Conservation (phyloP, 495 filamentous ascomycete genomes). For the Neurospora sp. region DNA sequence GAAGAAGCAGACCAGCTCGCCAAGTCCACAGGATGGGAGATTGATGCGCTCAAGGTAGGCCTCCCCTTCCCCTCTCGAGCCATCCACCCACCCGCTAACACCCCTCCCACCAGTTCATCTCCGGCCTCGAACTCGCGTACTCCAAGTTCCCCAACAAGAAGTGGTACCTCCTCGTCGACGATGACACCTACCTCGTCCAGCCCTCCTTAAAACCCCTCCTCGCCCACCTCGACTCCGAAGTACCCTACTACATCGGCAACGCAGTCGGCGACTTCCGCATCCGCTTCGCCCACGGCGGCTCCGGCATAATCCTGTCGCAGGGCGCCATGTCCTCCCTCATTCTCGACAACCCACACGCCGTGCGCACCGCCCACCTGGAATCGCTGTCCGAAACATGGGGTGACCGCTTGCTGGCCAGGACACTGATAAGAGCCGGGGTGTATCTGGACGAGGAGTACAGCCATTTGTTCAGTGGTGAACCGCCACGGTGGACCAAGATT, state of each 20-base stretch:
- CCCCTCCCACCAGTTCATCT: slow-evolving; percentile 25
- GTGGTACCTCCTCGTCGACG: slow-evolving; percentile 39
- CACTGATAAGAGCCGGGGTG: slow-evolving; percentile 28
- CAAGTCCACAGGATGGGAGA: slow-evolving; percentile 33
- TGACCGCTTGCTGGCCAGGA: slow-evolving; percentile 32
- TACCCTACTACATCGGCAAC: slow-evolving; percentile 39
- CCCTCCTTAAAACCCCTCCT: slow-evolving; percentile 29
- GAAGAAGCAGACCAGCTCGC: slow-evolving; percentile 24
- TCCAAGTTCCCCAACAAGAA: slow-evolving; percentile 32
- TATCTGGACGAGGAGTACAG: slow-evolving; percentile 35
- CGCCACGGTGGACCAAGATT: slow-evolving; percentile 30
- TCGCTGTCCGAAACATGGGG: slow-evolving; percentile 31
- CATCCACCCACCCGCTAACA: not conserved
- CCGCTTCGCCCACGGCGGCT: slow-evolving; percentile 40
- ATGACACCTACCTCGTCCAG: slow-evolving; percentile 38
- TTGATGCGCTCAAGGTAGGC: slow-evolving; percentile 38
- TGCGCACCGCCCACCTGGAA: slow-evolving; percentile 22
- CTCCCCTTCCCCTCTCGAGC: too few relatives aligned
- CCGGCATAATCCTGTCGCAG: slow-evolving; percentile 32
- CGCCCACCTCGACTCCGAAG: slow-evolving; percentile 25
- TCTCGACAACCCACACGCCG: slow-evolving; percentile 21
- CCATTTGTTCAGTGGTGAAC: slow-evolving; percentile 37
- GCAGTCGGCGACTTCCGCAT: slow-evolving; percentile 36
- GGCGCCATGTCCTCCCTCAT: slow-evolving; percentile 28
- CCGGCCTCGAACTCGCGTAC: slow-evolving; percentile 34